Percentiles rank a stretch among this genome's conserved stretches.
These are phyloP conservation scores for Phytopythium sindhum DNA, from an alignment of 352 stramenopile species.

Conservation along the genomic window DNA sequence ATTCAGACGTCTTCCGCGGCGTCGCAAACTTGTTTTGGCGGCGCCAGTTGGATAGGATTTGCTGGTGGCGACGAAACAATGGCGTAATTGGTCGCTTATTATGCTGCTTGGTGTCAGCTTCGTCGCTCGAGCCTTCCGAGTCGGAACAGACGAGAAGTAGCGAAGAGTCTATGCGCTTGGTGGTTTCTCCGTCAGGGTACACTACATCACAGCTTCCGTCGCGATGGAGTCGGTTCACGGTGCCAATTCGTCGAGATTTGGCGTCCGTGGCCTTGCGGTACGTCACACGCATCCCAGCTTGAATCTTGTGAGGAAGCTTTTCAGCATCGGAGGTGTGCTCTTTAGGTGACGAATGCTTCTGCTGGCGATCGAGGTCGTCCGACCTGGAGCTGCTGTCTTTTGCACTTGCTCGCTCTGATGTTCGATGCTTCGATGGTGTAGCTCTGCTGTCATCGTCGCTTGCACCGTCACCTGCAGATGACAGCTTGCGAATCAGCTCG, in stretches of 20 bases:
- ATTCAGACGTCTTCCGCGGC: constrained; percentile 20
- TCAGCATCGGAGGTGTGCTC: constrained; percentile 2
- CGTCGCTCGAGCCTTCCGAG: constrained; percentile 28
- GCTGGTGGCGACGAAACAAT: constrained; percentile 27
- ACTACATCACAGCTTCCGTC: constrained; percentile 61
- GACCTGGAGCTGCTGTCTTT: constrained; percentile 12
- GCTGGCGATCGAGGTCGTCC: background rate
- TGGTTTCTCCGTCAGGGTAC: constrained; percentile 51
- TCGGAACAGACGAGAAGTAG: constrained; percentile 24
- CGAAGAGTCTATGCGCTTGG: constrained; percentile 27
- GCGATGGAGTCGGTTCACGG: constrained; percentile 33
- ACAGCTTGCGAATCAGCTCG: constrained; percentile 1
- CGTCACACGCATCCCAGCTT: constrained; percentile 34
- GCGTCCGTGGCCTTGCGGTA: constrained; percentile 29
- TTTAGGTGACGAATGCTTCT: background rate
- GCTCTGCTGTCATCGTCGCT: background rate
- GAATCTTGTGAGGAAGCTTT: constrained; percentile 7
- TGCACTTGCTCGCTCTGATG: constrained; percentile 7
- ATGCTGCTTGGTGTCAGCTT: constrained; percentile 4
- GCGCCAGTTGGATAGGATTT: constrained; percentile 30
- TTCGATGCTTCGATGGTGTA: background rate
- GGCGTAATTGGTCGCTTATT: constrained; percentile 2
- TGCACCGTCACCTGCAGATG: constrained; percentile 6
- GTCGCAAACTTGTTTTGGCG: constrained; percentile 41
- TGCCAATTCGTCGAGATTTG: constrained; percentile 25